These are phyloP conservation scores for Penicillium roqueforti DNA, from an alignment of 495 filamentous ascomycete genomes.

Conservation along the genomic window DNA sequence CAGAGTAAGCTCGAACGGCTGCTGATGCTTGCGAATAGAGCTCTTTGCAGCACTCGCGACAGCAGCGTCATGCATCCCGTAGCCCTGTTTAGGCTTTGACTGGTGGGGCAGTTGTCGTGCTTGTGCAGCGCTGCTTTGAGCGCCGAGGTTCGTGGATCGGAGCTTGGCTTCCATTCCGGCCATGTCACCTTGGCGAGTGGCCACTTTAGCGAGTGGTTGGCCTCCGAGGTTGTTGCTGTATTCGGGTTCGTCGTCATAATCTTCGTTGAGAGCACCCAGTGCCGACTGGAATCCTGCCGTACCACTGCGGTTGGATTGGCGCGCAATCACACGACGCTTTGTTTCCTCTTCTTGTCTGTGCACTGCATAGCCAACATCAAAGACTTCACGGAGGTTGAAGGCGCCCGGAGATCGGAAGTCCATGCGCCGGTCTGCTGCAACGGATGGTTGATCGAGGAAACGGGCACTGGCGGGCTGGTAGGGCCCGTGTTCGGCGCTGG, in stretches of 20 bases:
- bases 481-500: constrained; percentile 38
- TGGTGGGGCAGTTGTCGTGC: constrained; percentile 53
- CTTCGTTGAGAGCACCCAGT: constrained; percentile 68
- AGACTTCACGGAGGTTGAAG: constrained; percentile 92
- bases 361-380: constrained; percentile 94
- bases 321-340: constrained; percentile 77
- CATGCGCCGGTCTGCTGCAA: constrained; percentile 59
- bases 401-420: constrained; percentile 97
- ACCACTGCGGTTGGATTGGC: constrained; percentile 63
- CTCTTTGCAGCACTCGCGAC: constrained; percentile 77
- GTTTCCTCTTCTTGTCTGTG: constrained; percentile 94
- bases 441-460: constrained; percentile 47
- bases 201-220: constrained; percentile 61
- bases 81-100: constrained; percentile 55
- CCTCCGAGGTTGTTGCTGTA: constrained; percentile 33
- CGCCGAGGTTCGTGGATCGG: constrained; percentile 69
- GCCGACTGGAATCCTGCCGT: constrained; percentile 44
- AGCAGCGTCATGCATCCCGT: constrained; percentile 73
- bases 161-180: constrained; percentile 81
- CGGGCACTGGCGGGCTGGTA: constrained; percentile 42
- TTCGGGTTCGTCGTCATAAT: constrained; percentile 57
- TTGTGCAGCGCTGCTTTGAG: constrained; percentile 51
- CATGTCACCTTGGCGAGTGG: constrained; percentile 62
- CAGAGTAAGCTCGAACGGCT: constrained; percentile 83
- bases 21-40: constrained; percentile 61